Evolutionary conservation across 306 rosid species (phyloP).

Genomic region (Hippophae rhamnoides): DNA sequence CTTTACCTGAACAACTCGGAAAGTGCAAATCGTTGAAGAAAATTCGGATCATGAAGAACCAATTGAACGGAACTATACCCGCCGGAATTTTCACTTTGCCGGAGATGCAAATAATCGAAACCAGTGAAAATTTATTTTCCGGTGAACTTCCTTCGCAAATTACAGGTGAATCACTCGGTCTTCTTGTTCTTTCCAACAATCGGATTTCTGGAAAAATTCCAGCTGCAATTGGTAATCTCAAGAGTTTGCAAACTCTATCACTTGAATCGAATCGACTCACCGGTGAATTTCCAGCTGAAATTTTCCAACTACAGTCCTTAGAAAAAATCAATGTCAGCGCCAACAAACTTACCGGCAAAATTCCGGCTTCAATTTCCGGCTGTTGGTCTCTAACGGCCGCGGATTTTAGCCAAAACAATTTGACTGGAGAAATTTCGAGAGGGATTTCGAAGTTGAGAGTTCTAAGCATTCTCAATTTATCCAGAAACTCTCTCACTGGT

Average conservation of each 20-base stretch:
- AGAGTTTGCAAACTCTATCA: constrained; percentile 29
- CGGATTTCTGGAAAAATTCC: constrained; percentile 53
- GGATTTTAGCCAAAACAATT: constrained; percentile 52
- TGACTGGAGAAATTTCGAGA: constrained; percentile 44
- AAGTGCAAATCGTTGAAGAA: constrained; percentile 40
- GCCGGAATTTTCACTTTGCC: constrained; percentile 52
- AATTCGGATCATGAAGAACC: constrained; percentile 47
- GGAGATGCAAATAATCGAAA: constrained; percentile 27
- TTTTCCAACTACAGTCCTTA: constrained; percentile 26
- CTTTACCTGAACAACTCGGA: constrained; percentile 53
- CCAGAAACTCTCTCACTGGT: constrained; percentile 42
- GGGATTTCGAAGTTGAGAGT: constrained; percentile 33
- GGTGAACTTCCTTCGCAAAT: constrained; percentile 48
- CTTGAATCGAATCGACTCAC: constrained; percentile 46
- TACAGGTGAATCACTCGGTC: constrained; percentile 31
- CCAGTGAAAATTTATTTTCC: constrained; percentile 33
- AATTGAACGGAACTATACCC: constrained; percentile 49
- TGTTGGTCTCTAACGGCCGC: constrained; percentile 35
- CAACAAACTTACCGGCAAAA: constrained; percentile 44
- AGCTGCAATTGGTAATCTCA: constrained; percentile 33
- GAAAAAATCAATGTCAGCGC: constrained; percentile 41
- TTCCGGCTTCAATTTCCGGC: constrained; percentile 34
- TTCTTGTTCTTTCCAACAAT: constrained; percentile 43
- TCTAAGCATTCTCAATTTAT: constrained; percentile 50
- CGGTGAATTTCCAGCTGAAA: constrained; percentile 40